Percentiles rank a stretch among this genome's conserved stretches.
phyloP scores from a whole-genome alignment of 805 yeast genomes.

The Barnettozyma sucrosica region DNA sequence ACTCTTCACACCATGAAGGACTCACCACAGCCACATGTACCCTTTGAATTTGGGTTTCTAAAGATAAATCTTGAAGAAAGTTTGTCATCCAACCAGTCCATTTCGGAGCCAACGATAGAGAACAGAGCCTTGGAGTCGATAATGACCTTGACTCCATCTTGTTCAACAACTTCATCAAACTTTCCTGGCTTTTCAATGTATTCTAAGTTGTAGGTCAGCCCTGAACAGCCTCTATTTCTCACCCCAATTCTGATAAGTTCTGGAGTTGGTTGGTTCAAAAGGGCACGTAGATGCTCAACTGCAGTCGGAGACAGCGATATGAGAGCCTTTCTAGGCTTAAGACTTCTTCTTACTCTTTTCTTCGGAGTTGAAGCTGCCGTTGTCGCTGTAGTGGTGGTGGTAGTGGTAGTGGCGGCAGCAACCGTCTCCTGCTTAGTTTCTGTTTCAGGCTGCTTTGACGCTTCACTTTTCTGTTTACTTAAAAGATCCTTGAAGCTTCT shows the following conservation, averaged over 20 bases:
- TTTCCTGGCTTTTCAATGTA: slow-evolving; percentile 89
- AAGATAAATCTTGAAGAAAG: slow-evolving; percentile 84
- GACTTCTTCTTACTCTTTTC: slow-evolving; percentile 50
- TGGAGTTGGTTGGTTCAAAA: slow-evolving; percentile 79
- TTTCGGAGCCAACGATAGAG: slow-evolving; percentile 92
- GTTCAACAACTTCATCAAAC: slow-evolving; percentile 89
- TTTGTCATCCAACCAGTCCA: slow-evolving; percentile 98
- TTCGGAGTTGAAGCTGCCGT: slow-evolving; percentile 23
- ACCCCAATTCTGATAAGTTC: slow-evolving; percentile 89
- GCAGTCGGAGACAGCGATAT: slow-evolving; percentile 78
- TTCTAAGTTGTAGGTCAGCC: slow-evolving; percentile 84
- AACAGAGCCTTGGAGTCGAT: slow-evolving; percentile 95
- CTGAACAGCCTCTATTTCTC: slow-evolving; percentile 95
- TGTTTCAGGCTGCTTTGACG: neutral
- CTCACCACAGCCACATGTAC: slow-evolving; percentile 98
- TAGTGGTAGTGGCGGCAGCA: neutral
- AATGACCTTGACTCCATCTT: slow-evolving; percentile 87
- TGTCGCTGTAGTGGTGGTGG: slow-evolving; percentile 4
- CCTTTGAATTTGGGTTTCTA: slow-evolving; percentile 93
- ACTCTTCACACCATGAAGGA: slow-evolving; percentile 79
- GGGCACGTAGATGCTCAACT: slow-evolving; percentile 55
- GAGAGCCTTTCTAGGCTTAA: slow-evolving; percentile 86
- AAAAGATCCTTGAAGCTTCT: slow-evolving; percentile 25
- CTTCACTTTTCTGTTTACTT: slow-evolving; percentile 13
- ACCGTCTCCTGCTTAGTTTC: slow-evolving; percentile 8